A percentile compares a stretch with the other conserved stretches of the same genome.
These are phyloP conservation scores for Schoenoplectus triqueter DNA, from an alignment of 202 grass and related monocot genomes.

Conservation along the genomic window DNA sequence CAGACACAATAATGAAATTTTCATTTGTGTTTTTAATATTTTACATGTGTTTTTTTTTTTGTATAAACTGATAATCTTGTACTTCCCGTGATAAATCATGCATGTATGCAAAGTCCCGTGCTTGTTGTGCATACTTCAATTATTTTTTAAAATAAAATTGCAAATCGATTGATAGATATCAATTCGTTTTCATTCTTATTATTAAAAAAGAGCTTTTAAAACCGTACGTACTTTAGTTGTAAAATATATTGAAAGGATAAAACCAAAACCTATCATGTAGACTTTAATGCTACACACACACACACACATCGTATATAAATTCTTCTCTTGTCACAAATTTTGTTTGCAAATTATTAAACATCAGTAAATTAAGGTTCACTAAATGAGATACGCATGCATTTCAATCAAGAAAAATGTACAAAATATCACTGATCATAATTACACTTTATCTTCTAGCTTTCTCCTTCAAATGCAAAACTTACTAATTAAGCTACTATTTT, in stretches of 20 bases:
- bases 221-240: not conserved
- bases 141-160: not conserved
- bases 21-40: not conserved
- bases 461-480: slow-evolving; percentile 13
- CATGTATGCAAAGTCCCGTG: not conserved
- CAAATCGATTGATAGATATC: not conserved
- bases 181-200: not conserved
- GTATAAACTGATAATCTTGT: not conserved
- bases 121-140: not conserved
- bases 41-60: not conserved
- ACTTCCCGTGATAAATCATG: not conserved
- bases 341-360: not conserved
- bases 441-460: not conserved
- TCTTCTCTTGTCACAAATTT: slow-evolving; percentile 10
- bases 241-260: not conserved
- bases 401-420: not conserved
- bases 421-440: not conserved
- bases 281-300: not conserved
- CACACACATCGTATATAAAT: not conserved
- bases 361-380: not conserved
- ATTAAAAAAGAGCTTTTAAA: not conserved
- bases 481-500: not conserved
- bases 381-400: not conserved
- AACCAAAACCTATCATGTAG: too few species aligned
- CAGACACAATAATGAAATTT: not conserved